Base-by-base conservation (phyloP, 2,329 filamentous ascomycete genomes). In the Hypoxylon sp. region DNA sequence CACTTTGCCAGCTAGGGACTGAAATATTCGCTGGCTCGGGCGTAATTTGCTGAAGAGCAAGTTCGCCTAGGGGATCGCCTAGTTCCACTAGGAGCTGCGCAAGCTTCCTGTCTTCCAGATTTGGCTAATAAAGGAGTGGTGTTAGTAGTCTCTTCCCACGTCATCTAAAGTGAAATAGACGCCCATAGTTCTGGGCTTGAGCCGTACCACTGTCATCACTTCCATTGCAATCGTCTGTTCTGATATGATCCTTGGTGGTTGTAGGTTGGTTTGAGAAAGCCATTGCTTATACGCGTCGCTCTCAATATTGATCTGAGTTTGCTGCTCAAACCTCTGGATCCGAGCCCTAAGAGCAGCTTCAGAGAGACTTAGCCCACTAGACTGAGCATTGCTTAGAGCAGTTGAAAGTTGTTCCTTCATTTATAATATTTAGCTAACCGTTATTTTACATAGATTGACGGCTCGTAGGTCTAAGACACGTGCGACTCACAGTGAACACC, bases 1-100 rank as follows among this genome's bases (percentile, higher is more conserved):
- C 62, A 16, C 66, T 71, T 59, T 78, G 76, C 76, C 76, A 78
- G 58, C 72, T 74, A 5, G 74, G 76, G n/a, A 76, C 65, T 1
- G 70, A 53, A 16, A 58, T 41, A 39, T 70, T 67, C 45, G 51
- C 23, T 32, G 57, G 37, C 11, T 57, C 47, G 2, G 65, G 53
- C 2, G 37, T 34, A 2, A 41, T 41, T 43, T 67, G 63, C 34
- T 69, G 62, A 23, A 72, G 65, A 32, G 69, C 69, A 43, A 67
- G 32, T 2, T 63, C 61, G 19, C 69, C 70, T 8, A 72, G 61
- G 2, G 65, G 54, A 39, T 73, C 67, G 9, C 71, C 69, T 34
- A 72, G 60, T 30, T 71, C 69, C 50, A 70, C 63, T 6, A 72
- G 39, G 12, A 72, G 63, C 25, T 67, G 66, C 34, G 71, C 69